phyloP scores from a whole-genome alignment of 805 yeast genomes.

The Maudiozyma serrabonitensis region DNA sequence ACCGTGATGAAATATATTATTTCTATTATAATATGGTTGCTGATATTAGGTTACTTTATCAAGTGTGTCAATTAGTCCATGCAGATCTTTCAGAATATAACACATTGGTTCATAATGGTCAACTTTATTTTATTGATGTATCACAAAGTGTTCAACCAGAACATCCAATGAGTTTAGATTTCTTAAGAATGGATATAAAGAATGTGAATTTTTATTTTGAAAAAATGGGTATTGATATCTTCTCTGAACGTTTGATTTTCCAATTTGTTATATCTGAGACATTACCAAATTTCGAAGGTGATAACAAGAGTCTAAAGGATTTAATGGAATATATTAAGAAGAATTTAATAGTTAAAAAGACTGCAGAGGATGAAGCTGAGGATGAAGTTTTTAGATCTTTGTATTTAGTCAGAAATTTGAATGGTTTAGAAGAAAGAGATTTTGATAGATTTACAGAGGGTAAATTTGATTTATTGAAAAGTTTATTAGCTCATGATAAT shows the following conservation, averaged over 20 bases:
- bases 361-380: slow-evolving; percentile 49
- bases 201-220: slow-evolving; percentile 84
- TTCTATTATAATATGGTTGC: slow-evolving; percentile 73
- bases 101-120: slow-evolving; percentile 69
- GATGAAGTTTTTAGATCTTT: slow-evolving; percentile 83
- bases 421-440: slow-evolving; percentile 84
- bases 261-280: slow-evolving; percentile 55
- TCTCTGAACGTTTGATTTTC: slow-evolving; percentile 75
- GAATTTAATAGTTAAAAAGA: slow-evolving; percentile 45
- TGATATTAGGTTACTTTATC: slow-evolving; percentile 80
- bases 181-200: slow-evolving; percentile 93
- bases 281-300: slow-evolving; percentile 33
- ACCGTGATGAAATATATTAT: slow-evolving; percentile 51
- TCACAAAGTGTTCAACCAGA: slow-evolving; percentile 97
- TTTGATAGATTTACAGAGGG: slow-evolving; percentile 72
- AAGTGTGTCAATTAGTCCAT: slow-evolving; percentile 82
- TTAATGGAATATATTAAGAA: slow-evolving; percentile 33
- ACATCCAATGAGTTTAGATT: slow-evolving; percentile 93
- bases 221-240: slow-evolving; percentile 61
- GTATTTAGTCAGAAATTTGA: slow-evolving; percentile 67
- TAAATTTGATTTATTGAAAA: slow-evolving; percentile 66
- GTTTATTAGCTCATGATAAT: slow-evolving; percentile 41
- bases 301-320: slow-evolving; percentile 22
- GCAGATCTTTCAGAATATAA: slow-evolving; percentile 96
- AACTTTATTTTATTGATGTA: slow-evolving; percentile 84